Percentiles rank a stretch among this genome's conserved stretches.
Evolutionary conservation across 2,329 filamentous ascomycete genomes (phyloP).

Genomic region (Incumbomyces lentus): DNA sequence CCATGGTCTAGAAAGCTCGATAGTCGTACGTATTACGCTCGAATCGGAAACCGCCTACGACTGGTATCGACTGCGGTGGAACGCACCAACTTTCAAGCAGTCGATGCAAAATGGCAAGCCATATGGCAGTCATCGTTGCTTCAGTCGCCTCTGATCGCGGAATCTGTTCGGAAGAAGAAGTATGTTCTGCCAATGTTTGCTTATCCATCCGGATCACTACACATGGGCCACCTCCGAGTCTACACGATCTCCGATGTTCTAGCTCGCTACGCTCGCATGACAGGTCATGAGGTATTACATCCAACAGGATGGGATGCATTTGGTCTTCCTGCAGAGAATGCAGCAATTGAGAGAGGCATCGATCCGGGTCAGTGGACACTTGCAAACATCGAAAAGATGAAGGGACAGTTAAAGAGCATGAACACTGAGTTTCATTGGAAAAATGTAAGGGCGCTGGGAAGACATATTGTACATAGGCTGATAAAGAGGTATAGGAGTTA

Average conservation of each 20-base stretch:
- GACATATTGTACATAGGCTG: constrained; percentile 20
- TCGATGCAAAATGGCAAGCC: constrained; percentile 47
- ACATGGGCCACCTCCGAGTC: constrained; percentile 77
- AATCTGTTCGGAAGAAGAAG: constrained; percentile 28
- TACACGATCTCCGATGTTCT: constrained; percentile 86
- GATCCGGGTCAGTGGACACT: constrained; percentile 70
- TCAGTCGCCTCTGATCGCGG: not conserved
- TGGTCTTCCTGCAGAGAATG: constrained; percentile 82
- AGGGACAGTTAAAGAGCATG: constrained; percentile 66
- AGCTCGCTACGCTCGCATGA: constrained; percentile 63
- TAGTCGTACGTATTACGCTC: not conserved
- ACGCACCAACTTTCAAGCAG: constrained; percentile 34
- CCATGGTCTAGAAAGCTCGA: not conserved
- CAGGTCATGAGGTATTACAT: constrained; percentile 64
- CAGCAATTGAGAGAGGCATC: constrained; percentile 71
- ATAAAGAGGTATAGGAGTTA: constrained; percentile 52
- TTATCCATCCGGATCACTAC: constrained; percentile 77
- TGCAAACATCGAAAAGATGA: constrained; percentile 75
- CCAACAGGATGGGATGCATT: constrained; percentile 97
- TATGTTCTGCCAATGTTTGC: constrained; percentile 90
- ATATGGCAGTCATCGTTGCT: constrained; percentile 30
- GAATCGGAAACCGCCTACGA: not conserved
- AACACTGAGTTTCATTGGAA: constrained; percentile 79
- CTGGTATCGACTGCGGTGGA: not conserved
- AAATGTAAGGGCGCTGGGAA: constrained; percentile 46